phyloP scores from a whole-genome alignment of 371 early-diverging fungal species.

The Mortierella sp. region DNA sequence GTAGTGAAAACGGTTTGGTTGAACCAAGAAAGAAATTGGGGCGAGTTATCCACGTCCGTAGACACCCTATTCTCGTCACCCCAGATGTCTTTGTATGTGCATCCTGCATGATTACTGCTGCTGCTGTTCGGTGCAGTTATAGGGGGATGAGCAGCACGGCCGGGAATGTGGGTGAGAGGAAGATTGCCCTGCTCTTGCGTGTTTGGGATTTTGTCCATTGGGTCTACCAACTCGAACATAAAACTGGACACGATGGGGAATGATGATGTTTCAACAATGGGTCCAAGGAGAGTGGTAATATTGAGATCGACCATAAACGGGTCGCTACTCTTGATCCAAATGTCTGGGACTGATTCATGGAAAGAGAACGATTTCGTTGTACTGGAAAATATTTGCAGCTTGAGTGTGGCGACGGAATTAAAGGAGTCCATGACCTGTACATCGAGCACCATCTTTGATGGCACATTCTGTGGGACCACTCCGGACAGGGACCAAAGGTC shows the following conservation, averaged over 20 bases:
- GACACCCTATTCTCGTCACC: too few relatives aligned
- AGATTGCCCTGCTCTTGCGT: background rate
- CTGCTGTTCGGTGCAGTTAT: too few relatives aligned
- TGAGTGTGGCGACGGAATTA: constrained; percentile 5
- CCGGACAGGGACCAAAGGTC: constrained; percentile 9
- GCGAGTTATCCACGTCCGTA: too few relatives aligned
- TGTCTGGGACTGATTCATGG: constrained; percentile 7
- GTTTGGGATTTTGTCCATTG: background rate
- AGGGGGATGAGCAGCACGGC: too few relatives aligned
- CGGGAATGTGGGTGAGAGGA: background rate
- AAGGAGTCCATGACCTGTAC: constrained; percentile 7
- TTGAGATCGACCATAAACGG: constrained; percentile 6
- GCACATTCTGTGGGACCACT: background rate
- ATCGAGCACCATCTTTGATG: constrained; percentile 2
- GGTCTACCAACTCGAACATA: constrained; percentile 2
- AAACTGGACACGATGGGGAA: constrained; percentile 10
- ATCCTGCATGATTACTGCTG: too few relatives aligned
- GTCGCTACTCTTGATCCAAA: constrained; percentile 16
- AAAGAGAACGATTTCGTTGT: background rate
- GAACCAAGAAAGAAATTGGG: background rate
- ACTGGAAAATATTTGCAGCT: constrained; percentile 16
- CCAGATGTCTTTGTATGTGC: too few relatives aligned
- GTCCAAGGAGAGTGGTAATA: background rate
- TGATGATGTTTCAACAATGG: background rate
- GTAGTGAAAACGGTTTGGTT: constrained; percentile 7